Evolutionary conservation across 176 grass and related monocot species (phyloP).

Genomic region (Melocanna baccifera): DNA sequence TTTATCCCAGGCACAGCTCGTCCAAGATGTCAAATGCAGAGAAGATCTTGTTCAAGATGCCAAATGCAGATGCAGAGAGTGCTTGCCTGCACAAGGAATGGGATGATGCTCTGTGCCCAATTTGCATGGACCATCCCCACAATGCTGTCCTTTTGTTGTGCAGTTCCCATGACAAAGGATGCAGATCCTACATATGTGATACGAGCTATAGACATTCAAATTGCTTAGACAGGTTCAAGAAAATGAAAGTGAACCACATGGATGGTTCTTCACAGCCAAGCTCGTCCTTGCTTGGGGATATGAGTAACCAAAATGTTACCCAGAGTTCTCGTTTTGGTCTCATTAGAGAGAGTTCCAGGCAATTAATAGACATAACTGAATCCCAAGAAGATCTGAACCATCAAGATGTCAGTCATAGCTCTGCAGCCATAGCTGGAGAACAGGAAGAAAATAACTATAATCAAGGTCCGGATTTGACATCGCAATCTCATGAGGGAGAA

Average conservation of each 20-base stretch:
- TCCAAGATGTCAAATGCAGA: conserved; percentile 37
- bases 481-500: conserved; percentile 38
- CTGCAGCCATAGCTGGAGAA: not conserved
- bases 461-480: conserved; percentile 27
- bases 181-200: conserved; percentile 72
- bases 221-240: conserved; percentile 75
- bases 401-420: conserved; percentile 24
- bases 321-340: conserved; percentile 26
- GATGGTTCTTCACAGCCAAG: conserved; percentile 33
- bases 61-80: conserved; percentile 36
- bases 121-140: conserved; percentile 91
- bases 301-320: conserved; percentile 27
- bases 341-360: conserved; percentile 7
- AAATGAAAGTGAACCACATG: conserved; percentile 40
- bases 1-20: conserved; percentile 15
- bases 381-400: conserved; percentile 25
- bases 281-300: conserved; percentile 30
- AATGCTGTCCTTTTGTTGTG: conserved; percentile 73
- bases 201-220: conserved; percentile 84
- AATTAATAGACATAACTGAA: conserved; percentile 28
- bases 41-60: conserved; percentile 29
- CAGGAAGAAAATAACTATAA: conserved; percentile 37
- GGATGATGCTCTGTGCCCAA: conserved; percentile 70
- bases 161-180: conserved; percentile 65
- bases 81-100: conserved; percentile 51